Conservation (phyloP, 257 asterid genomes). For the Jacaranda copaia region DNA sequence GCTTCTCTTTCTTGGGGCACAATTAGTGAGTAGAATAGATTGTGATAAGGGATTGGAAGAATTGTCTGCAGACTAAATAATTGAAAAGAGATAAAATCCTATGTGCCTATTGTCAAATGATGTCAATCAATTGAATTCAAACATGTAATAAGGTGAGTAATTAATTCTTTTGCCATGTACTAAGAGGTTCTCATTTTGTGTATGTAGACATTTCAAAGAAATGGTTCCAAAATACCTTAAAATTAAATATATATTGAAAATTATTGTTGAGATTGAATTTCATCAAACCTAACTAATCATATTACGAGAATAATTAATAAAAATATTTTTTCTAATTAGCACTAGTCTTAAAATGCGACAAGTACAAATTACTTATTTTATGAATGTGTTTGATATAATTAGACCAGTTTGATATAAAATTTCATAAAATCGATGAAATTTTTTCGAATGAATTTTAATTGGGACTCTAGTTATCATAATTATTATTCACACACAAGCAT, state of each 20-base stretch:
- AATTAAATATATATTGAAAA: background rate
- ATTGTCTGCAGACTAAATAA: slow-evolving; percentile 24
- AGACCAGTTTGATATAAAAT: background rate
- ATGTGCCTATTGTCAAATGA: slow-evolving; percentile 11
- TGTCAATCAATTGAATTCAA: background rate
- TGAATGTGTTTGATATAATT: background rate
- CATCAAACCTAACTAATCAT: background rate
- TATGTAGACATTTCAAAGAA: background rate
- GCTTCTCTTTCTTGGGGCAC: slow-evolving; percentile 30
- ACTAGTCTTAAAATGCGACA: background rate
- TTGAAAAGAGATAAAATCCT: slow-evolving; percentile 5
- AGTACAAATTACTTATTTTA: background rate
- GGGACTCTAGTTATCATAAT: background rate
- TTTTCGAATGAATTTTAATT: too few species aligned
- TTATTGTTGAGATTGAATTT: background rate
- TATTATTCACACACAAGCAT: background rate
- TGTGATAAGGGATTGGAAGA: slow-evolving; percentile 25
- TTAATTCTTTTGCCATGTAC: background rate
- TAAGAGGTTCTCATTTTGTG: background rate
- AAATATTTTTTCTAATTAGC: background rate
- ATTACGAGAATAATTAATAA: background rate
- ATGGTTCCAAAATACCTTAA: background rate
- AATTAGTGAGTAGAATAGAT: slow-evolving; percentile 29
- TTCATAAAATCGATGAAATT: too few species aligned
- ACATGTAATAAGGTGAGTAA: background rate